phyloP scores from a whole-genome alignment of 352 stramenopile genomes.

The Pythium sp. region DNA sequence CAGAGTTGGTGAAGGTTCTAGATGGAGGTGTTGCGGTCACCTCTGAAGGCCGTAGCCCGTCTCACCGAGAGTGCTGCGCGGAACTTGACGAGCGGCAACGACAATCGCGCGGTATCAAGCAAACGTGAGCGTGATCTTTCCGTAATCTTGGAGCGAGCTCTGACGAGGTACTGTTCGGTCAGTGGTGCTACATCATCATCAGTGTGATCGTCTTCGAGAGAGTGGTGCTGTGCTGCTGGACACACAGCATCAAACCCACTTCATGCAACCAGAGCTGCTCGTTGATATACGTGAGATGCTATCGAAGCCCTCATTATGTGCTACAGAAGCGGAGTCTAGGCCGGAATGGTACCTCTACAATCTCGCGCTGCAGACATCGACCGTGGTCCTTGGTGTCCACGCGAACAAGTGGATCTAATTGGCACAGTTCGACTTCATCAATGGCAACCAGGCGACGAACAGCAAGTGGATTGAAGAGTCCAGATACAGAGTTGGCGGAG shows the following conservation, averaged over 20 bases:
- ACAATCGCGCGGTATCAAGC: background rate
- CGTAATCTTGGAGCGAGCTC: background rate
- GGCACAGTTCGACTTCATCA: background rate
- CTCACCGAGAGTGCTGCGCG: conserved; percentile 15
- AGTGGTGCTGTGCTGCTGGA: background rate
- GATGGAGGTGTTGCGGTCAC: conserved; percentile 21
- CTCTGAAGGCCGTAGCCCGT: conserved; percentile 11
- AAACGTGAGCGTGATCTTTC: conserved; percentile 7
- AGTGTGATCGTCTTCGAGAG: background rate
- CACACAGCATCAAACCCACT: background rate
- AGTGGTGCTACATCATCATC: background rate
- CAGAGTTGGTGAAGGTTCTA: conserved; percentile 20
- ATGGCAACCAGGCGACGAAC: background rate
- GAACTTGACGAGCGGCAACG: conserved; percentile 15
- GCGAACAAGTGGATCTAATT: background rate
- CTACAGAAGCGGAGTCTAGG: background rate
- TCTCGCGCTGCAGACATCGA: no score
- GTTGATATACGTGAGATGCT: background rate
- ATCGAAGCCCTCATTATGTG: background rate
- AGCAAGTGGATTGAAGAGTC: background rate
- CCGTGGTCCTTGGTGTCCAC: background rate
- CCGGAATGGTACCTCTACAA: no score
- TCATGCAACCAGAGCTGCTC: background rate
- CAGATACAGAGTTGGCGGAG: background rate
- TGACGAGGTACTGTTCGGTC: background rate